Evolutionary conservation across 1,284 basidiomycete genomes (phyloP).

Genomic region (Ceratorhiza oryzae-sativae): DNA sequence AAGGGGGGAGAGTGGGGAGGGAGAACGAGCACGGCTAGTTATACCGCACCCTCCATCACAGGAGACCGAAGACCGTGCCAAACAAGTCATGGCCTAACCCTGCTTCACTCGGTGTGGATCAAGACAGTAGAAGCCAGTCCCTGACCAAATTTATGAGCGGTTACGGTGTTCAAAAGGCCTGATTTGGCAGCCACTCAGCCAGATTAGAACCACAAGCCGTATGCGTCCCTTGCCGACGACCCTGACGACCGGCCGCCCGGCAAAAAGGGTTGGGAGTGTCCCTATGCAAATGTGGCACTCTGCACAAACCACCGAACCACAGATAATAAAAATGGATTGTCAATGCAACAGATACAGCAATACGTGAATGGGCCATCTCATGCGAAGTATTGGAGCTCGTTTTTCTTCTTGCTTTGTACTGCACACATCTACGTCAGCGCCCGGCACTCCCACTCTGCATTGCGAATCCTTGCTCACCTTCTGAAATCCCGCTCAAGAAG

Average conservation of each 20-base stretch:
- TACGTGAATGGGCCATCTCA: slow-evolving; percentile 52
- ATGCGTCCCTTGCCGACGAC: slow-evolving; percentile 6
- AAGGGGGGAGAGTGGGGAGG: neutral
- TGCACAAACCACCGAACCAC: neutral
- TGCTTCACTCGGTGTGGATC: slow-evolving; percentile 3
- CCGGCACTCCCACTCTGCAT: neutral
- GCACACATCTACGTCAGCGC: neutral
- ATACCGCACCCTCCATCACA: neutral
- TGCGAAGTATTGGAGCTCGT: slow-evolving; percentile 89
- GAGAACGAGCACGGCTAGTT: neutral
- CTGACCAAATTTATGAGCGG: neutral
- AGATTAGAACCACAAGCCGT: neutral
- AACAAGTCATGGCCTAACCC: slow-evolving; percentile 12
- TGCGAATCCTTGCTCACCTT: slow-evolving; percentile 65
- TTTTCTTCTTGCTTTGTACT: slow-evolving; percentile 93
- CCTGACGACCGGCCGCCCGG: neutral
- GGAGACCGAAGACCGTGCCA: slow-evolving; percentile 1
- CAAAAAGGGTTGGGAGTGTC: slow-evolving; percentile 4
- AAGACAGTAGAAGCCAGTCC: neutral
- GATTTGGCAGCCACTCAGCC: neutral
- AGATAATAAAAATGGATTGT: slow-evolving; percentile 29
- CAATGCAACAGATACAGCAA: slow-evolving; percentile 10
- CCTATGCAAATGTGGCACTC: neutral
- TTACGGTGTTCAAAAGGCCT: neutral
- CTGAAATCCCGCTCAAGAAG: slow-evolving; percentile 91